These are phyloP conservation scores for Suillus lakei DNA, from an alignment of 768 basidiomycete genomes.

Conservation along the genomic window DNA sequence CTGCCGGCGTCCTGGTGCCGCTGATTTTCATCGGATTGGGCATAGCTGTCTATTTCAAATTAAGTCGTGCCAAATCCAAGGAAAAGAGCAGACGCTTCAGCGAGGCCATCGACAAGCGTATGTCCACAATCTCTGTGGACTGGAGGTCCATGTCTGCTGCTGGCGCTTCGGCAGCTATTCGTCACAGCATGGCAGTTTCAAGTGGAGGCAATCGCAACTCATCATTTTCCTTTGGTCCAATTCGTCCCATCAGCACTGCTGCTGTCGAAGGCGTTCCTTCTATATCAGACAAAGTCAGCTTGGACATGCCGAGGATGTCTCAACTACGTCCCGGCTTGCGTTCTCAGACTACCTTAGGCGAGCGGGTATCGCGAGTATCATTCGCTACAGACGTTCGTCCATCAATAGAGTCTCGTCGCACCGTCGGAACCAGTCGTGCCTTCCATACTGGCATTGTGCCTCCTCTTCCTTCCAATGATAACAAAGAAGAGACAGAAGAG, in stretches of 20 bases:
- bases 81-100: conserved; percentile 64
- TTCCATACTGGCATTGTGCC: conserved; percentile 47
- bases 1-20: conserved; percentile 66
- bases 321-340: conserved; percentile 61
- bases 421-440: conserved; percentile 42
- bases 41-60: conserved; percentile 54
- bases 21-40: conserved; percentile 58
- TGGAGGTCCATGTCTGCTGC: conserved; percentile 76
- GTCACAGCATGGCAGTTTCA: conserved; percentile 62
- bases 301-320: conserved; percentile 43
- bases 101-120: conserved; percentile 75
- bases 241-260: conserved; percentile 51
- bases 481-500: conserved; percentile 29
- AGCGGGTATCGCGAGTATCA: conserved; percentile 65
- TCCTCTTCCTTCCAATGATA: conserved; percentile 43
- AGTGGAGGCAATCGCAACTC: conserved; percentile 43
- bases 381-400: conserved; percentile 67
- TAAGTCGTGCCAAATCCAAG: conserved; percentile 51
- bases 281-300: conserved; percentile 41
- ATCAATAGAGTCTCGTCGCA: conserved; percentile 48
- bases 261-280: conserved; percentile 47
- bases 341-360: conserved; percentile 46
- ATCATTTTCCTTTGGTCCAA: conserved; percentile 63
- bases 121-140: conserved; percentile 79
- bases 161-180: conserved; percentile 76